These are phyloP conservation scores for Trametes gibbosa DNA, from an alignment of 768 basidiomycete species.

Conservation along the genomic window DNA sequence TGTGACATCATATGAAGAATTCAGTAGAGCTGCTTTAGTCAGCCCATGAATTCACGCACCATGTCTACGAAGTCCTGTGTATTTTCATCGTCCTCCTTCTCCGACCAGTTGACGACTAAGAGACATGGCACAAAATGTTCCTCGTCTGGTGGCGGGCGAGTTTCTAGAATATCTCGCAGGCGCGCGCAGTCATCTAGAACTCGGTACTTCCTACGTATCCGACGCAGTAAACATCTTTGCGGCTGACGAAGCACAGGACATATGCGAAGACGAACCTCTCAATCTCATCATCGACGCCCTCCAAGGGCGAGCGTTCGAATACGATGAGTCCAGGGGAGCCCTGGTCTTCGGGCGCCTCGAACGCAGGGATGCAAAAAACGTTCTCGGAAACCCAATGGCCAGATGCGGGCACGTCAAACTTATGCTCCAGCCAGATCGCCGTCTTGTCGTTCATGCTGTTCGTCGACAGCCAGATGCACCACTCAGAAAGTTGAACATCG, in stretches of 20 bases:
- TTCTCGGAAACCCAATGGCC: conserved; percentile 59
- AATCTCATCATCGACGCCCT: conserved; percentile 59
- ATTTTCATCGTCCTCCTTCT: conserved; percentile 34
- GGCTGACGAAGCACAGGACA: neutral
- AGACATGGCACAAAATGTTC: conserved; percentile 64
- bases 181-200: conserved; percentile 71
- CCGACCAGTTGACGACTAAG: conserved; percentile 59
- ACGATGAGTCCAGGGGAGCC: conserved; percentile 65
- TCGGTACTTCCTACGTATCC: conserved; percentile 56
- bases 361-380: conserved; percentile 60
- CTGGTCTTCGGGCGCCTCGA: conserved; percentile 22
- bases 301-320: conserved; percentile 73
- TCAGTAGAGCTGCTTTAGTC: too few species aligned
- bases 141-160: conserved; percentile 41
- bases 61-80: conserved; percentile 55
- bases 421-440: conserved; percentile 77
- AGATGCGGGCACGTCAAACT: conserved; percentile 66
- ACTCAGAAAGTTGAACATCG: conserved; percentile 36
- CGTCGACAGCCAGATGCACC: conserved; percentile 72
- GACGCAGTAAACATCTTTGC: conserved; percentile 3
- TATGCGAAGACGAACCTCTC: conserved; percentile 48
- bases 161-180: conserved; percentile 58
- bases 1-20: conserved; percentile 29
- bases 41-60: too few species aligned
- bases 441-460: conserved; percentile 73